Percentiles rank a stretch among this genome's conserved stretches.
phyloP scores from a whole-genome alignment of 306 rosid species.

The Phaseolus lunatus region DNA sequence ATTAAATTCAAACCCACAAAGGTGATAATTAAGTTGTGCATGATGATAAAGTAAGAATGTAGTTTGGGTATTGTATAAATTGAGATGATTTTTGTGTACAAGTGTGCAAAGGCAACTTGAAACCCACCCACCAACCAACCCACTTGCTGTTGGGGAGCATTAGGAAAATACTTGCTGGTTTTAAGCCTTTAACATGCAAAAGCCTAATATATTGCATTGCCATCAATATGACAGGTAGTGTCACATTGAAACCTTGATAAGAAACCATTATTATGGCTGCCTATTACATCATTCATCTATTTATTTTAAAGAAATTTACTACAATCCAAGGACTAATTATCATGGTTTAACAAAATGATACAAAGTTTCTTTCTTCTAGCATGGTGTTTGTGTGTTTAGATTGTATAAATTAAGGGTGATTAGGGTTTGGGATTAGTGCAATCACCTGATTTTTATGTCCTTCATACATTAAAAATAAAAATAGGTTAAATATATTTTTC shows the following conservation, averaged over 20 bases:
- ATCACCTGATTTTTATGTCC: no score
- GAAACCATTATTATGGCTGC: neutral
- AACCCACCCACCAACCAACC: slow-evolving; percentile 51
- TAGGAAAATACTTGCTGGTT: slow-evolving; percentile 35
- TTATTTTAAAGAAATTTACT: neutral
- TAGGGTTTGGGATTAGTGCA: no score
- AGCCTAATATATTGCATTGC: slow-evolving; percentile 17
- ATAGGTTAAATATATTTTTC: no score
- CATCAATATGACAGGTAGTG: slow-evolving; percentile 30
- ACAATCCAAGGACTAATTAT: no score
- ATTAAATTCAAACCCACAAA: slow-evolving; percentile 1
- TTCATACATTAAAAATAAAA: no score
- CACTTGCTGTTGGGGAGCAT: slow-evolving; percentile 40
- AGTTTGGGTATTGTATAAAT: no score
- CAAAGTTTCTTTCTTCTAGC: no score
- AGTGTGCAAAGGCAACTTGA: slow-evolving; percentile 19
- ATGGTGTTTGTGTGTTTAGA: no score
- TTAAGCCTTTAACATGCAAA: slow-evolving; percentile 41
- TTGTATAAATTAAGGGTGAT: no score
- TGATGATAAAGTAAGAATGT: neutral
- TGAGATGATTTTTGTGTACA: neutral
- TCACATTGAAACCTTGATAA: slow-evolving; percentile 2
- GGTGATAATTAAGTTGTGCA: neutral
- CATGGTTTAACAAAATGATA: no score
- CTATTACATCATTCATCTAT: neutral